phyloP scores from a whole-genome alignment of 2,329 filamentous ascomycete genomes.

The Fusarium abutilonis region DNA sequence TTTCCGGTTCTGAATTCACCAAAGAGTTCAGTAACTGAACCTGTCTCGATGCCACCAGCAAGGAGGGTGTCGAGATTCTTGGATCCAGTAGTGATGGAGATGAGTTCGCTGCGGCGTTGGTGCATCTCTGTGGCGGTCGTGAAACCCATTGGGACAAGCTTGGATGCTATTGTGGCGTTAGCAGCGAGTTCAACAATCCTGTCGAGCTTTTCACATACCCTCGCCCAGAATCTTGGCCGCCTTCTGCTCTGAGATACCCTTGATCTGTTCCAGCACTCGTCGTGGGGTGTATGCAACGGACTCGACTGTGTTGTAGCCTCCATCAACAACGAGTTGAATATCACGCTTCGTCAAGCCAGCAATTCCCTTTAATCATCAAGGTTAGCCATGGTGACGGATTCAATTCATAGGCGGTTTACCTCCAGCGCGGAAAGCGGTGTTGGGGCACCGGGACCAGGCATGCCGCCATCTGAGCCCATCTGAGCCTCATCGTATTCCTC shows the following conservation, averaged over 20 bases:
- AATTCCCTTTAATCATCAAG: conserved; percentile 69
- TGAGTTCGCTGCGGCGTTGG: conserved; percentile 92
- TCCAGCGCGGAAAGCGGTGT: conserved; percentile 87
- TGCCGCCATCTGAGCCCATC: conserved; percentile 73
- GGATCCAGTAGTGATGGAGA: conserved; percentile 97
- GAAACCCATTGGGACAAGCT: conserved; percentile 98
- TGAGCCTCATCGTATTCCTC: conserved; percentile 73
- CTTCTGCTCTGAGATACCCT: conserved; percentile 97
- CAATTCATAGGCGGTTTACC: conserved; percentile 62
- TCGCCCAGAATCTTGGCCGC: conserved; percentile 90
- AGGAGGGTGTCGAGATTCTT: conserved; percentile 96
- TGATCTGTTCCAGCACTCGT: conserved; percentile 89
- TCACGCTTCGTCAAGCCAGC: conserved; percentile 93
- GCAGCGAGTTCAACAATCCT: not conserved
- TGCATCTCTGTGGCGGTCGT: conserved; percentile 99
- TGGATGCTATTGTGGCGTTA: conserved; percentile 72
- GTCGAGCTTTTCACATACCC: conserved; percentile 62
- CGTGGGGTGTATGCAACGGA: conserved; percentile 91
- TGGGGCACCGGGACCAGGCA: conserved; percentile 89
- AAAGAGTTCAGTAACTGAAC: conserved; percentile 97
- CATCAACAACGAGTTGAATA: conserved; percentile 91
- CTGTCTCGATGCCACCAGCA: conserved; percentile 94
- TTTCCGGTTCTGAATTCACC: conserved; percentile 98
- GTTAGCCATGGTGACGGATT: conserved; percentile 22
- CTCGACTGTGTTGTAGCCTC: conserved; percentile 94